phyloP scores from a whole-genome alignment of 306 rosid species.

The Trichosanthes truncata region DNA sequence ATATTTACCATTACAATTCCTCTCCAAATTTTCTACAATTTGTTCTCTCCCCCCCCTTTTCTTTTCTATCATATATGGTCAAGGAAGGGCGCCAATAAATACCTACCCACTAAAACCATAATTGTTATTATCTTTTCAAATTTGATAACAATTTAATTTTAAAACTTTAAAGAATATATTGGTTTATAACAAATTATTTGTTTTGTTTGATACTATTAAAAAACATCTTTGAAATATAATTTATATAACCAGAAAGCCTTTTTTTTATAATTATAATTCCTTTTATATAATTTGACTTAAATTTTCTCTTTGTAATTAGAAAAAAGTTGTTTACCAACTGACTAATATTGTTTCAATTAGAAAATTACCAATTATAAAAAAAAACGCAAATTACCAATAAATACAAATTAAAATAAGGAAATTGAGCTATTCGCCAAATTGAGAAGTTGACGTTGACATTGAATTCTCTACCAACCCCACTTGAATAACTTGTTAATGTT shows the following conservation, averaged over 20 bases:
- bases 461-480: not conserved
- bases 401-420: not conserved
- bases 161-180: not conserved
- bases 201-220: not conserved
- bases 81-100: not conserved
- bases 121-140: not conserved
- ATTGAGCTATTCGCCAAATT: not conserved
- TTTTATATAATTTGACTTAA: not conserved
- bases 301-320: not conserved
- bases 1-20: not conserved
- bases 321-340: too few species aligned
- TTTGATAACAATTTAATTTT: not conserved
- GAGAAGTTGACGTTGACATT: not conserved
- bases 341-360: too few species aligned
- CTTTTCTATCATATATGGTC: not conserved
- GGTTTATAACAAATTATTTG: too few species aligned
- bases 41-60: not conserved
- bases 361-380: too few species aligned
- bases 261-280: not conserved
- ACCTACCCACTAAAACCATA: not conserved
- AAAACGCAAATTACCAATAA: not conserved
- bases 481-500: not conserved
- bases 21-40: not conserved
- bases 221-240: not conserved
- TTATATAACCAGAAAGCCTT: not conserved